Conservation (phyloP, 1,284 basidiomycete genomes). For the Chalciporus sp. region DNA sequence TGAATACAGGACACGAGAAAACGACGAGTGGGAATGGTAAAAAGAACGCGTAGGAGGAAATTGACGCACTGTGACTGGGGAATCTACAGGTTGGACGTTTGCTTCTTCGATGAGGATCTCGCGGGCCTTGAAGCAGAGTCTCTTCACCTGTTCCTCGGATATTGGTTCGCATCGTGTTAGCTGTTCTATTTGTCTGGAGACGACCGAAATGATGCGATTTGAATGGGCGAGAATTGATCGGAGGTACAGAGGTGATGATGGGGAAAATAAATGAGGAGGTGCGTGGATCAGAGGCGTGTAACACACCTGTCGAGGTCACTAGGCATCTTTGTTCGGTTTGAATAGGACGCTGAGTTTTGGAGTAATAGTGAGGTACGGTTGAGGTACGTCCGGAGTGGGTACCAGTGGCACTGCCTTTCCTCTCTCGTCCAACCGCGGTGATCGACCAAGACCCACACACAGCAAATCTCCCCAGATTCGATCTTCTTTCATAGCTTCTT, state of each 20-base stretch:
- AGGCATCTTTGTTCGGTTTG: constrained; percentile 38
- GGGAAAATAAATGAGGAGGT: constrained; percentile 19
- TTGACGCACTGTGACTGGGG: constrained; percentile 83
- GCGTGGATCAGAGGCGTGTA: constrained; percentile 35
- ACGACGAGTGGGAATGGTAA: constrained; percentile 22
- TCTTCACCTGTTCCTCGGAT: constrained; percentile 90
- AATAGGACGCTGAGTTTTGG: constrained; percentile 36
- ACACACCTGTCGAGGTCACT: constrained; percentile 53
- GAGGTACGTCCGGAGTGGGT: not conserved
- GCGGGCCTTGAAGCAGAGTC: constrained; percentile 91
- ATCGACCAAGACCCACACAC: constrained; percentile 18
- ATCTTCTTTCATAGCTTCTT: constrained; percentile 12
- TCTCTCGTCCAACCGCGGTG: constrained; percentile 12
- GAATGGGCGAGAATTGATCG: constrained; percentile 23
- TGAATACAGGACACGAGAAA: not conserved
- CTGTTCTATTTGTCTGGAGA: constrained; percentile 80
- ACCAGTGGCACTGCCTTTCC: constrained; percentile 29
- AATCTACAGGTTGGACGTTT: constrained; percentile 95
- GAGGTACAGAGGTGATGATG: constrained; percentile 26
- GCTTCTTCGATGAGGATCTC: constrained; percentile 98
- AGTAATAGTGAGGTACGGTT: constrained; percentile 29
- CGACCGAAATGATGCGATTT: constrained; percentile 12
- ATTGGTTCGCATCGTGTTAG: constrained; percentile 90
- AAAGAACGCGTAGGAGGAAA: not conserved
- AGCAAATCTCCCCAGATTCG: constrained; percentile 7